Evolutionary conservation across 352 stramenopile species (phyloP), one percentile per base, ranked within the genome.

Genomic region (Globisporangium heterothallicum): DNA sequence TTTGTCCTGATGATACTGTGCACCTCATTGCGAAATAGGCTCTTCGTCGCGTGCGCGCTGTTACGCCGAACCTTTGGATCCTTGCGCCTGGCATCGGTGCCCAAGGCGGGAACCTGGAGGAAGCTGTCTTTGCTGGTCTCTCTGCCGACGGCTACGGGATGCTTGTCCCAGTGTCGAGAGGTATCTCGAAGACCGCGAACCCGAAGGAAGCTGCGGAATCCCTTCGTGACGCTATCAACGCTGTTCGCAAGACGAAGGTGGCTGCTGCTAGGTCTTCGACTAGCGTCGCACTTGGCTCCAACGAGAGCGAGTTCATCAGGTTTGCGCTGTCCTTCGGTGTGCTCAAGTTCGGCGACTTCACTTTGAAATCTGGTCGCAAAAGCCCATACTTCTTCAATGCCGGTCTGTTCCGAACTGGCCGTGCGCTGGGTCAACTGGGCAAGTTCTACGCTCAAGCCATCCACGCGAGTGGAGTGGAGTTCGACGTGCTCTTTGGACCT

Each of bases 341-440:
- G 49, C 83, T 99, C 26, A 97, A 97, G 63, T 99, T 99, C 67
- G 97, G 96, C 24, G 87, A 91, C 27, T 99, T 99, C 73, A 97
- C 87, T 42, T 78, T 99, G 22, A 99, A 99, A 70, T 99, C 94
- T 49, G 97, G 97, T 30, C 80, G 97, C 42, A 78, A 94, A 43
- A 98, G 91, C 26, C 97, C 97, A 21, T 99, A 99, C 78, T 99
- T 99, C 67, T 99, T 99, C 73, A 99, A 99, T 81, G 97, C 97
- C 16, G 79, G 97, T 14, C 77, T 98, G 36, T 99, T 99, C 75
- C 95, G 88, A 58, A 96, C 88, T 8, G 97, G 97, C 9, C 78
- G 78, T 32, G 89, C 95, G 16, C 69, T 99, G 14, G 77, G 85
- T 36, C 87, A 97, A 50, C 72, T 98, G 14, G 94, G 92, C 51